Conservation (phyloP, 2,329 filamentous ascomycete genomes). For the Raffaelea albimanens region DNA sequence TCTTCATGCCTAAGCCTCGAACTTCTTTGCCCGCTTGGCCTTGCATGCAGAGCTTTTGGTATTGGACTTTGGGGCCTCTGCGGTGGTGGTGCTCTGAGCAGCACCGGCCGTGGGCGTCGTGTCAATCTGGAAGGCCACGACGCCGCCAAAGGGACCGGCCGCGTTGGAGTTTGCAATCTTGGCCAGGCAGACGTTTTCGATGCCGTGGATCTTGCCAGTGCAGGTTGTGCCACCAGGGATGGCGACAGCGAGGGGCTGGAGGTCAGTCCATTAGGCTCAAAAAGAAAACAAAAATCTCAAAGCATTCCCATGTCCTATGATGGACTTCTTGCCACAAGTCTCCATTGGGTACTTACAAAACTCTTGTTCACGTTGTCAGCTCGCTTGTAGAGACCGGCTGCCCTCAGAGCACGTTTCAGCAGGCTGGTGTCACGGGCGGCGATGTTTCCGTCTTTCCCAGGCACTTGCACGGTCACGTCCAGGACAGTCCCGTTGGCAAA, state of each 20-base stretch:
- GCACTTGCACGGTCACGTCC: constrained; percentile 23
- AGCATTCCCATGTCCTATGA: no score
- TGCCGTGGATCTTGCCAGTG: constrained; percentile 22
- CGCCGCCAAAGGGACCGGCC: constrained; percentile 31
- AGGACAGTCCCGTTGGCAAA: constrained; percentile 22
- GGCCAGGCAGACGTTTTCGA: constrained; percentile 28
- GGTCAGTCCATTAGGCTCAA: constrained; percentile 22
- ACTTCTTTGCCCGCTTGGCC: no score
- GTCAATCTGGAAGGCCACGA: constrained; percentile 29
- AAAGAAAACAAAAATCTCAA: constrained; percentile 19
- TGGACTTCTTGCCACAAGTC: background rate
- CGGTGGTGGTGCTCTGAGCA: background rate
- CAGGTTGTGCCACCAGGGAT: constrained; percentile 29
- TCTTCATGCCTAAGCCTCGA: no score
- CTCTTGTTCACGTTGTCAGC: constrained; percentile 18
- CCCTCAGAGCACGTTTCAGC: constrained; percentile 8
- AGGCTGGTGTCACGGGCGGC: constrained; percentile 8
- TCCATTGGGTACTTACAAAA: constrained; percentile 11
- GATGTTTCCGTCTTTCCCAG: constrained; percentile 25
- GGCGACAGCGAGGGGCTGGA: constrained; percentile 23
- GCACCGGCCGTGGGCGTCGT: background rate
- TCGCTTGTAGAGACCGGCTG: constrained; percentile 14
- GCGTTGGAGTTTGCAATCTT: constrained; percentile 31
- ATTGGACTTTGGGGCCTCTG: background rate
- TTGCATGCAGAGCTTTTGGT: no score